Evolutionary conservation across 2,329 filamentous ascomycete genomes (phyloP).

Genomic region (Aurifilum marmelostoma): DNA sequence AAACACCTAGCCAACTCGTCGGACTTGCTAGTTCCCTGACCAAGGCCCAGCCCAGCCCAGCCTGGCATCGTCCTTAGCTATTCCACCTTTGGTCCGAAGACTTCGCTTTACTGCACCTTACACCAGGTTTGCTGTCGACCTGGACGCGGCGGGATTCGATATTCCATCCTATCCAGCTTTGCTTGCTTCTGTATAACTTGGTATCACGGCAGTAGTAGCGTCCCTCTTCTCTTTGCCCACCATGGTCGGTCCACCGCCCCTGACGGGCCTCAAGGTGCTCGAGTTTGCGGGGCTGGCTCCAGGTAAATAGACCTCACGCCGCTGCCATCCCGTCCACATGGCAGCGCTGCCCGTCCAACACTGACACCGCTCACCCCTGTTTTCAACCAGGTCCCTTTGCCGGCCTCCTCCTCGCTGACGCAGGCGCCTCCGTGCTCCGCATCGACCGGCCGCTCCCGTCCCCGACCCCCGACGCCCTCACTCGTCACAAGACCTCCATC

Average conservation of each 20-base stretch:
- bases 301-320: conserved; percentile 43
- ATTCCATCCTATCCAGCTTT: background rate
- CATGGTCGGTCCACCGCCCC: conserved; percentile 46
- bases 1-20: background rate
- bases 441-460: conserved; percentile 67
- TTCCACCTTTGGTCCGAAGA: background rate
- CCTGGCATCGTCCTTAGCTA: background rate
- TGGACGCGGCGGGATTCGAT: background rate
- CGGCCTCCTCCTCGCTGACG: conserved; percentile 85
- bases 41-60: background rate
- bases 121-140: background rate
- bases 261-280: conserved; percentile 59
- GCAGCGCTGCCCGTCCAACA: background rate
- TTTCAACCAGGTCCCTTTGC: conserved; percentile 71
- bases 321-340: background rate
- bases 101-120: background rate
- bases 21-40: background rate
- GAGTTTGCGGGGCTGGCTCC: conserved; percentile 67
- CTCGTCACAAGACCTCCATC: conserved; percentile 80
- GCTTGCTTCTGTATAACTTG: too few relatives aligned
- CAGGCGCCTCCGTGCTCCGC: conserved; percentile 84
- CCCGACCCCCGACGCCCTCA: conserved; percentile 70
- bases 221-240: conserved; percentile 14
- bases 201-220: too few relatives aligned
- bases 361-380: conserved; percentile 40